Base-by-base conservation (phyloP, 2,329 filamentous ascomycete genomes). In the Tolypocladium ophioglossoides region DNA sequence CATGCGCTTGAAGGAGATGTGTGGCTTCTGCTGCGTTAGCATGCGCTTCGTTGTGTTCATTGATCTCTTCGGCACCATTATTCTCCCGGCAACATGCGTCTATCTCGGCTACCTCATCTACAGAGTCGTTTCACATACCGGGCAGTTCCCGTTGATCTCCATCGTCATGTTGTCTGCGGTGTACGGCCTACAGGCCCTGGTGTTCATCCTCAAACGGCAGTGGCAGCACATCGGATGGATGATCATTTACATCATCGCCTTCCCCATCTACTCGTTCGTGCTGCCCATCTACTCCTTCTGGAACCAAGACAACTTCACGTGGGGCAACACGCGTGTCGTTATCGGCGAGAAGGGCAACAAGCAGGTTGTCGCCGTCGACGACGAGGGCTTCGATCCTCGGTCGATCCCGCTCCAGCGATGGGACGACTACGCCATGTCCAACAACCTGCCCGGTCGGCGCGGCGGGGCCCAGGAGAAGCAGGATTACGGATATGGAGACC, bases 211-310 rank as follows among this genome's bases (percentile, higher is more conserved):
- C 63, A 96, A 96, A 76, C 82, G 94, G 52, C 90, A 97, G 72
- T 99, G 94, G 94, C 91, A 99, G 69, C 92, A 97, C 67, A 83
- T 99, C 57, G 94, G 94, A 62, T 99, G 94, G 94, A 97, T 99
- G 91, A 86, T 99, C 61, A 97, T 99, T 67, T 99, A 99, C 73
- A 80, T 99, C 58, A 63, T 95, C n/a, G 94, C 94, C 3, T 96
- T 88, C 76, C 94, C 94, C 0, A 87, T 99, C 62, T 96, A 92
- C 76, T 94, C 87, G 4, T 89, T 99, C 64, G 68, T 95, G 58
- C 80, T 99, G 14, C 94, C 94, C 0, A 75, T 99, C 59, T 99
- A 97, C 76, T 96, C 92, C 0, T 99, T 99, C 85, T 99, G 94
- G 94, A 95, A 96, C 73, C 91, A 96, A 71, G 94, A 99, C 72